Percentiles rank a stretch among this genome's conserved stretches.
Evolutionary conservation across 2,329 filamentous ascomycete species (phyloP).

Genomic region (Corinectria fuckeliana): DNA sequence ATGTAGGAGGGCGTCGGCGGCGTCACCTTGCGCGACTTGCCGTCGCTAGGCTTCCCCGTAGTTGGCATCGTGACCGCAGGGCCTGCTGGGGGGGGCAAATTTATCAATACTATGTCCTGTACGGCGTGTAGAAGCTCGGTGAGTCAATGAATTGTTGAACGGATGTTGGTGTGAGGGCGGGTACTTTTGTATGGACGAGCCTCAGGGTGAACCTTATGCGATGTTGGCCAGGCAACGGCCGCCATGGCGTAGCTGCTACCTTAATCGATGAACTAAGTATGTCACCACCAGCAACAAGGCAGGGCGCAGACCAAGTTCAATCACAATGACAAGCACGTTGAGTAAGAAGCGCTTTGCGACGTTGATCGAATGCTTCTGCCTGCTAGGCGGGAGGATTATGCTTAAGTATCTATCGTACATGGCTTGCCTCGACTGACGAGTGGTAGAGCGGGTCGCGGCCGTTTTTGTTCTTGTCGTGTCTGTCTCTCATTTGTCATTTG

Average conservation of each 20-base stretch:
- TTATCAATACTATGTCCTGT: slow-evolving; percentile 27
- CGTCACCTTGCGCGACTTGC: slow-evolving; percentile 59
- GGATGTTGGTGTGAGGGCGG: slow-evolving; percentile 19
- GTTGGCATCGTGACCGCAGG: slow-evolving; percentile 37
- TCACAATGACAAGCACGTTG: neutral
- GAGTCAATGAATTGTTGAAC: slow-evolving; percentile 12
- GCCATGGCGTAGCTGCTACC: slow-evolving; percentile 2
- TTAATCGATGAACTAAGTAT: neutral
- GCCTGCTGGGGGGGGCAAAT: slow-evolving; percentile 16
- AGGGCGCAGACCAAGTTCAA: neutral
- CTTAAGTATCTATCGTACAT: slow-evolving; percentile 17
- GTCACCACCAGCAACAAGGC: slow-evolving; percentile 35
- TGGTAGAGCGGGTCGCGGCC: slow-evolving; percentile 23
- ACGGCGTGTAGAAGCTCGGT: slow-evolving; percentile 22
- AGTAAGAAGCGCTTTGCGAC: neutral
- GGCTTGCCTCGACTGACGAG: slow-evolving; percentile 4
- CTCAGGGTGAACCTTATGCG: slow-evolving; percentile 18
- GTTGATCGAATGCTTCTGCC: neutral
- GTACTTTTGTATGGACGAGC: slow-evolving; percentile 26
- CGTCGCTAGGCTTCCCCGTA: slow-evolving; percentile 43
- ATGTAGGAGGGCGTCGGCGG: slow-evolving; percentile 69
- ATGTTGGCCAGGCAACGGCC: slow-evolving; percentile 40
- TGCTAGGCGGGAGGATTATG: neutral
- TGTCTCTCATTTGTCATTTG: slow-evolving; percentile 38
- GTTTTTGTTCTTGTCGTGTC: slow-evolving; percentile 36